phyloP scores from a whole-genome alignment of 495 filamentous ascomycete species.

The Neurospora sp. region DNA sequence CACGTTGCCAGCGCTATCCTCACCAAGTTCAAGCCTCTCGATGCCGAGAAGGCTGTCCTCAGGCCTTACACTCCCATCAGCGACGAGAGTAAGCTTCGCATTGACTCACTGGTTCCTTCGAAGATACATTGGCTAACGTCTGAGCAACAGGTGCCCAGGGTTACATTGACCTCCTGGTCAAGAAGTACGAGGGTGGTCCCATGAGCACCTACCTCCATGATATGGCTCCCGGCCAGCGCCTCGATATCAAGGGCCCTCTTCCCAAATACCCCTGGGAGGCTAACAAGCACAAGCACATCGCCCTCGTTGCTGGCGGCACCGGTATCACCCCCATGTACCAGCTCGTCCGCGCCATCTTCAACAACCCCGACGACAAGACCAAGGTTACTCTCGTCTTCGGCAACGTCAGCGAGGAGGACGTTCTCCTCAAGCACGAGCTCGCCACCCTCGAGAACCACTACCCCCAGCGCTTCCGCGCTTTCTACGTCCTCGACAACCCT shows the following conservation, averaged over 20 bases:
- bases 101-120: not conserved
- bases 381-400: slow-evolving; percentile 92
- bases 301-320: slow-evolving; percentile 87
- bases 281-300: slow-evolving; percentile 93
- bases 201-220: slow-evolving; percentile 85
- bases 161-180: slow-evolving; percentile 81
- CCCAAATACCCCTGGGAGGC: slow-evolving; percentile 85
- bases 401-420: slow-evolving; percentile 77
- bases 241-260: slow-evolving; percentile 89
- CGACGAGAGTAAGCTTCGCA: slow-evolving; percentile 56
- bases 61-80: slow-evolving; percentile 88
- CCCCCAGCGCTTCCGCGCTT: slow-evolving; percentile 83
- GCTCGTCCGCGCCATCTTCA: slow-evolving; percentile 77
- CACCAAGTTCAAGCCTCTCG: slow-evolving; percentile 73
- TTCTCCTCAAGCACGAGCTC: slow-evolving; percentile 76
- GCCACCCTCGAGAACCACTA: slow-evolving; percentile 79
- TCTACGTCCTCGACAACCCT: slow-evolving; percentile 83
- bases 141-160: slow-evolving; percentile 49
- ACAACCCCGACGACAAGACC: slow-evolving; percentile 90
- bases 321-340: slow-evolving; percentile 93
- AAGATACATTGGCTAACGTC: not conserved
- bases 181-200: slow-evolving; percentile 77
- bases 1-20: slow-evolving; percentile 73
- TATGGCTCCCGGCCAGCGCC: slow-evolving; percentile 65
- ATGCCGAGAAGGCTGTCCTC: slow-evolving; percentile 71